Conservation (phyloP, 768 basidiomycete species). For the Solioccasus polychromus region DNA sequence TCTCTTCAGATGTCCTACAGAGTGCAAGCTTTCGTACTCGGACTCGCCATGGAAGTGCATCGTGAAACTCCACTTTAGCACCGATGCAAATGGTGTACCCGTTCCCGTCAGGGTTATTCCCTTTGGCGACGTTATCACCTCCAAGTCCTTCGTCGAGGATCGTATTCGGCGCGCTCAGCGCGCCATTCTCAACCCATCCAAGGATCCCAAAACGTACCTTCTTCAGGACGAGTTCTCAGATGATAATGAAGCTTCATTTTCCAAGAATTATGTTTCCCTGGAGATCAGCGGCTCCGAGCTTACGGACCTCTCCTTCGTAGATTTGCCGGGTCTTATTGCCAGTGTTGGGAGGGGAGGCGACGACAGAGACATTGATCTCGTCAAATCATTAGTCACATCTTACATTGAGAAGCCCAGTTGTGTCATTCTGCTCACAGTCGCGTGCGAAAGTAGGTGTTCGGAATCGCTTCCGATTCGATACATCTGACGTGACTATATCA, state of each 20-base stretch:
- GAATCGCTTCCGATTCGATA: constrained; percentile 6
- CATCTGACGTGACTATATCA: constrained; percentile 37
- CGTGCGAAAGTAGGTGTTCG: constrained; percentile 32
- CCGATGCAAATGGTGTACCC: constrained; percentile 36
- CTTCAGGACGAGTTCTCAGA: constrained; percentile 4
- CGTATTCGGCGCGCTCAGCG: constrained; percentile 63
- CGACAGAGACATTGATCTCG: constrained; percentile 56
- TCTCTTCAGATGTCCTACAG: constrained; percentile 49
- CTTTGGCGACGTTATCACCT: constrained; percentile 49
- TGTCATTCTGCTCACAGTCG: constrained; percentile 64
- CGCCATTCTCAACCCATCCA: constrained; percentile 61
- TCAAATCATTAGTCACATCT: constrained; percentile 51
- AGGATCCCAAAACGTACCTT: constrained; percentile 14
- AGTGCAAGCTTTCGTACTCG: constrained; percentile 49
- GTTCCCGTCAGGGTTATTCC: constrained; percentile 36
- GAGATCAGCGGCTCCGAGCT: constrained; percentile 58
- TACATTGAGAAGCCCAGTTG: constrained; percentile 69
- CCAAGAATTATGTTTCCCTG: constrained; percentile 53
- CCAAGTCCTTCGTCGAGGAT: constrained; percentile 58
- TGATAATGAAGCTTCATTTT: constrained; percentile 39
- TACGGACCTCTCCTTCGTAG: constrained; percentile 63
- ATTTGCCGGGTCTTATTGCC: constrained; percentile 64
- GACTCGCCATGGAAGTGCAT: constrained; percentile 45
- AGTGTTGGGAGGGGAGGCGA: constrained; percentile 50
- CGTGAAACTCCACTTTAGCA: constrained; percentile 46